Conservation (phyloP, 2,329 filamentous ascomycete genomes). For the Aspergillus aculeatus region DNA sequence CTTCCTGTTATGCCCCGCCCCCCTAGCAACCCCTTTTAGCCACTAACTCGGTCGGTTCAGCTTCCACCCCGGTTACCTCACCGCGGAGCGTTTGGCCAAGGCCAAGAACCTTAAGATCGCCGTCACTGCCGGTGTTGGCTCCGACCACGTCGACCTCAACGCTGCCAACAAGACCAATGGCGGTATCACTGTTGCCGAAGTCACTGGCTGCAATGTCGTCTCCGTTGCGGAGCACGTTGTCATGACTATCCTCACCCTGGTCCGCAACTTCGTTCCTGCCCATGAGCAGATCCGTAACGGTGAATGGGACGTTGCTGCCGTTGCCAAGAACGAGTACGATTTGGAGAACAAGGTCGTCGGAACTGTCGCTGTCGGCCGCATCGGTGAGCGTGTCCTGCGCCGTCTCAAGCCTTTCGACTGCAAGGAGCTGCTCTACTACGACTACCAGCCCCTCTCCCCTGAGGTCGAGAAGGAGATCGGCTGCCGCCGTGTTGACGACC, state of each 20-base stretch:
- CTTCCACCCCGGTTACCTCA: constrained; percentile 98
- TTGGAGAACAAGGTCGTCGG: constrained; percentile 97
- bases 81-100: constrained; percentile 90
- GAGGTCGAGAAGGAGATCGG: constrained; percentile 95
- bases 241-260: constrained; percentile 95
- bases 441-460: constrained; percentile 89
- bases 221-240: constrained; percentile 98
- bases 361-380: constrained; percentile 94
- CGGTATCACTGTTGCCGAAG: constrained; percentile 93
- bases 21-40: background rate
- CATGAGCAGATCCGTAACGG: constrained; percentile 88
- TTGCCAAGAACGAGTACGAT: constrained; percentile 98
- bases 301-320: constrained; percentile 93
- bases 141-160: constrained; percentile 95
- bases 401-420: constrained; percentile 97
- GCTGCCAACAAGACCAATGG: constrained; percentile 98
- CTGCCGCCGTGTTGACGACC: constrained; percentile 78
- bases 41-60: constrained; percentile 46
- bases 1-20: background rate
- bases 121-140: constrained; percentile 95
- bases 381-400: constrained; percentile 95
- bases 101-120: constrained; percentile 99
- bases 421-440: constrained; percentile 99
- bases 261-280: constrained; percentile 97
- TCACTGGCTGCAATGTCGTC: constrained; percentile 97